Base-by-base conservation (phyloP, 73 alveolate genomes). In the Breviolum minutum region DNA sequence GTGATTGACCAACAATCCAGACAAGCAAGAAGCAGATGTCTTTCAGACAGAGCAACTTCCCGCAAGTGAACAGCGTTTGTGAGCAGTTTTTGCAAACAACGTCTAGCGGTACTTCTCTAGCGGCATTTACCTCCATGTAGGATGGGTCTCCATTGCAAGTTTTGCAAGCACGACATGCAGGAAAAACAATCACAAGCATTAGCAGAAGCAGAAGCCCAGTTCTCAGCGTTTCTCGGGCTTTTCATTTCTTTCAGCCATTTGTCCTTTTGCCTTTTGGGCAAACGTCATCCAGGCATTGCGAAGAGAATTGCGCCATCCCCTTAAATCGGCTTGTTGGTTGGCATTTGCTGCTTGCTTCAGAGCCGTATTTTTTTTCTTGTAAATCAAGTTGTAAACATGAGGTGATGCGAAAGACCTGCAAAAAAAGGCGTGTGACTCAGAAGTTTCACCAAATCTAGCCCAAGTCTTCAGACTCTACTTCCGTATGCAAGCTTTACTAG, bases 361-460 rank as follows among this genome's bases (percentile, higher is more conserved):
- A 77, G 82, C 8, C 40, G 27, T 2, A 77, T 66, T 13, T 12
- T 64, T 64, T 20, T 66, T 16, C 86, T 30, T 17, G 64, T 13
- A 6, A 8, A 22, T 14, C 20, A n/a, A 10, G 68, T 13, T 80
- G 32, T 30, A 26, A 17, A 48, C 11, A 17, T 17, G 70, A 88
- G 95, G 95, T 7, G 95, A 88, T 17, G 95, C 95, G 17, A 88
- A 88, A 61, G 95, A 88, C 54, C 64, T 88, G 70, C 95, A 88
- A 48, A 88, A 68, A 70, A 88, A 88, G 95, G 95, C 61, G 71
- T 54, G 16, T 4, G 54, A 40, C 54, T 40, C 54, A 40, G 54
- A 40, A 40, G 3, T 40, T 40, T 40, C 54, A 40, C 54, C 54
- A 40, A 40, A 40, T 40, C 54, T 40, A 0, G 54, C 54, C 54